phyloP scores from a whole-genome alignment of 805 yeast species.

The Starmerella floricola region DNA sequence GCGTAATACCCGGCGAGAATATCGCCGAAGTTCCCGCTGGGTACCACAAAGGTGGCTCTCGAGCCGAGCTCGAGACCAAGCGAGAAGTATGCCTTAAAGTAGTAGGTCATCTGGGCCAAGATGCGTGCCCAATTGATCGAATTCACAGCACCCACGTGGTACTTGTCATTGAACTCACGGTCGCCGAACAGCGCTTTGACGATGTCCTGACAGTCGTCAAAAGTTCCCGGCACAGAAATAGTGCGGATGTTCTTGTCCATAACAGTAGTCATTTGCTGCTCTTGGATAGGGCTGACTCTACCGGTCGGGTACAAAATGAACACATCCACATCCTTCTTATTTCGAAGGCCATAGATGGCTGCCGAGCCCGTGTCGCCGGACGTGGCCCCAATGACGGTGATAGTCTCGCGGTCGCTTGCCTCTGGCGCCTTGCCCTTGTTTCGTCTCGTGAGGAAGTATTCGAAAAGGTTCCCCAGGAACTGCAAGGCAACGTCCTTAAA shows the following conservation, averaged over 20 bases:
- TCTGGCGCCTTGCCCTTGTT: constrained; percentile 39
- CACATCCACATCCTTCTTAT: constrained; percentile 94
- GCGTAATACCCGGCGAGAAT: constrained; percentile 95
- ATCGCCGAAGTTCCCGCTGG: constrained; percentile 97
- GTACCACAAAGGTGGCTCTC: constrained; percentile 73
- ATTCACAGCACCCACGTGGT: constrained; percentile 95
- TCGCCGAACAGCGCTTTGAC: constrained; percentile 92
- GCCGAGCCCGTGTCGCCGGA: constrained; percentile 99
- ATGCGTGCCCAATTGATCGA: constrained; percentile 99
- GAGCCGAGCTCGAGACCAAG: constrained; percentile 30
- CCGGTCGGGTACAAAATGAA: constrained; percentile 96
- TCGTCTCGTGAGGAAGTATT: constrained; percentile 70
- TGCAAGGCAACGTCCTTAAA: constrained; percentile 98
- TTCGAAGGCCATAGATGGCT: constrained; percentile 94
- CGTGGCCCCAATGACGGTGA: constrained; percentile 98
- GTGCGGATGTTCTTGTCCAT: constrained; percentile 88
- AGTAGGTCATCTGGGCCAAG: constrained; percentile 93
- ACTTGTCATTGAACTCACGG: constrained; percentile 67
- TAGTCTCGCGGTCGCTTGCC: constrained; percentile 52
- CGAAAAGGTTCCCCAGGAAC: constrained; percentile 93
- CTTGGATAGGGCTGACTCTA: constrained; percentile 94
- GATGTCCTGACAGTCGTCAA: constrained; percentile 95
- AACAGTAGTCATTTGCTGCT: constrained; percentile 96
- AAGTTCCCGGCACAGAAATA: constrained; percentile 86
- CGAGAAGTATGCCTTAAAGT: constrained; percentile 83